A percentile compares a stretch with the other conserved stretches of the same genome.
These are phyloP conservation scores for Penicillium riverlandense DNA, from an alignment of 495 filamentous ascomycete genomes.

Conservation along the genomic window DNA sequence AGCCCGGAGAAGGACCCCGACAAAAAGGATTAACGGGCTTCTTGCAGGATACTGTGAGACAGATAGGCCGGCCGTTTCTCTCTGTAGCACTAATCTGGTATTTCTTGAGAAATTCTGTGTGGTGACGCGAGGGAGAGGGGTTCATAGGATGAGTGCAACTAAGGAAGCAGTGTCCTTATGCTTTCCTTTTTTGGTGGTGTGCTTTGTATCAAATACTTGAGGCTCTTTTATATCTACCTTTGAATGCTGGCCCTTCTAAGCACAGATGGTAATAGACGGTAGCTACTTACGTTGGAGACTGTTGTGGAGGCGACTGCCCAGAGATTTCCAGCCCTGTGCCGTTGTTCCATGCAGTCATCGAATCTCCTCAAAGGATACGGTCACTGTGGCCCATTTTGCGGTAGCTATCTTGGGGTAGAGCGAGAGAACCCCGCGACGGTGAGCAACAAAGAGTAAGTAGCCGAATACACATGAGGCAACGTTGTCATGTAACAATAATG, in stretches of 20 bases:
- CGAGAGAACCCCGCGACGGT: too few species aligned
- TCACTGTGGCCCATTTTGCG: background rate
- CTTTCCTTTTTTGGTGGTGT: too few species aligned
- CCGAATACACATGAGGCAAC: too few species aligned
- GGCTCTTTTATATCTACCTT: too few species aligned
- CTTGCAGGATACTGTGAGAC: slow-evolving; percentile 1
- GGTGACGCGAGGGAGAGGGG: background rate
- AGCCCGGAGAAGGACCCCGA: too few species aligned
- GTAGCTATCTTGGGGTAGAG: too few species aligned
- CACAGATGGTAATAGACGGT: slow-evolving; percentile 4
- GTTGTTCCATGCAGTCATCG: slow-evolving; percentile 6
- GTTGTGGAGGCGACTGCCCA: background rate
- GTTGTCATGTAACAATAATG: too few species aligned
- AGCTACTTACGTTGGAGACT: background rate
- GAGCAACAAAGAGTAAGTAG: too few species aligned
- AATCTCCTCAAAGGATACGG: background rate
- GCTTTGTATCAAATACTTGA: too few species aligned
- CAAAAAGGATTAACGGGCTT: slow-evolving; percentile 5
- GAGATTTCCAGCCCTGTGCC: background rate
- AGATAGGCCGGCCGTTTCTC: background rate
- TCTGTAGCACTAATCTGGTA: slow-evolving; percentile 4
- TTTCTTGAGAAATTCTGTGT: background rate
- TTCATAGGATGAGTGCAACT: background rate
- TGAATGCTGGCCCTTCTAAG: too few species aligned
- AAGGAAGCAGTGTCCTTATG: background rate